A percentile compares a stretch with the other conserved stretches of the same genome.
Conservation (phyloP, 768 basidiomycete genomes). For the Gautieria morchelliformis region DNA sequence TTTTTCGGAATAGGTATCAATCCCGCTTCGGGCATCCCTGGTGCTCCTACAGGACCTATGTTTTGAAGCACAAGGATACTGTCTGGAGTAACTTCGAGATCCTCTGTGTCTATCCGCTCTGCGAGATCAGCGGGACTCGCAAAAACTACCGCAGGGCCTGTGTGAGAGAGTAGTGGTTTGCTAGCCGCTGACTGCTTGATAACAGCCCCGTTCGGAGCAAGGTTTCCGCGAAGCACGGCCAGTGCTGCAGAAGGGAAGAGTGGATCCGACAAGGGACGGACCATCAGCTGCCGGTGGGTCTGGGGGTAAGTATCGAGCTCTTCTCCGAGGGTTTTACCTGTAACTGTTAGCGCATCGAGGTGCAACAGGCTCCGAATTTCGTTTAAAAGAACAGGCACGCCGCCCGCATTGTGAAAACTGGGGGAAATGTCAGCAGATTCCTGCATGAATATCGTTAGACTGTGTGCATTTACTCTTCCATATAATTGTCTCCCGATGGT, state of each 20-base stretch:
- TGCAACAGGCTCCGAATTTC: slow-evolving; percentile 7
- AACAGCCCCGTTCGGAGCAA: slow-evolving; percentile 12
- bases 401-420: slow-evolving; percentile 13
- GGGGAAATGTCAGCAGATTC: not conserved
- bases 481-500: slow-evolving; percentile 11
- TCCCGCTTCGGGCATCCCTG: slow-evolving; percentile 21
- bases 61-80: slow-evolving; percentile 16
- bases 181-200: slow-evolving; percentile 12
- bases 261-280: slow-evolving; percentile 10
- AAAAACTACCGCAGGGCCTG: slow-evolving; percentile 18
- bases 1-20: slow-evolving; percentile 19
- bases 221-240: slow-evolving; percentile 11
- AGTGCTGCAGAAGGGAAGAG: slow-evolving; percentile 10
- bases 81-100: slow-evolving; percentile 13
- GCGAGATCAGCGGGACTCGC: slow-evolving; percentile 13
- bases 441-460: not conserved
- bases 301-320: slow-evolving; percentile 10
- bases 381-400: slow-evolving; percentile 10
- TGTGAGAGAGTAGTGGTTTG: slow-evolving; percentile 5
- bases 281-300: slow-evolving; percentile 2
- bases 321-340: slow-evolving; percentile 11
- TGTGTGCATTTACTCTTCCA: slow-evolving; percentile 10
- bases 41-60: slow-evolving; percentile 17
- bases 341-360: slow-evolving; percentile 12
- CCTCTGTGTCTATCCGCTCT: slow-evolving; percentile 12